Base-by-base conservation (phyloP, 805 yeast genomes). In the Cyberlindnera mississippiensis region DNA sequence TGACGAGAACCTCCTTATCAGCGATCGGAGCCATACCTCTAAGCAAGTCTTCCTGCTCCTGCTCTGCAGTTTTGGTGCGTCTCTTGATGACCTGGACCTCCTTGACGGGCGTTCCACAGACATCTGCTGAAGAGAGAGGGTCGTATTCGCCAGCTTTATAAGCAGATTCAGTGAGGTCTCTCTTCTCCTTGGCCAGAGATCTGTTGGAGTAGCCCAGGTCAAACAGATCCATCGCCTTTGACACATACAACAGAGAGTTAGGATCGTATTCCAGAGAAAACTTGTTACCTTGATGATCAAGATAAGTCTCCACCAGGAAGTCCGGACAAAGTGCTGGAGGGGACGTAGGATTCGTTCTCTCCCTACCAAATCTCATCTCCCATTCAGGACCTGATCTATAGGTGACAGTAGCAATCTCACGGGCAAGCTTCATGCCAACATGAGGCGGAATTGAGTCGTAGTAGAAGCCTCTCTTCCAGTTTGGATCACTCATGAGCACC, bases 351-450 rank as follows among this genome's bases (percentile, higher is more conserved):
- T 87, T 89, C 0, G 95, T 83, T 46, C 97, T 71, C 53, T 84
- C 87, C 42, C 95, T 77, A 4, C 96, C 96, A 61, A 90, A 90
- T 45, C 97, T 68, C 47, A 80, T 78, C 61, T 90, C 97, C 97
- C 97, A 90, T 63, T 90, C 97, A 2, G 97, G 97, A 3, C 97
- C 97, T 1, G 96, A 86, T 52, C 97, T 72, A 62, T 90, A 90
- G 0, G 96, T 88, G 41, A 90, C 86, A 0, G 97, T 90, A 26
- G 96, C 96, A 37, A 90, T 87, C 61, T 88, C 96, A 49, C 97
- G 73, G 2, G 96, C 91, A 28, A 90, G 72, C 59, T 90, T 90
- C 96, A 90, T 89, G 13, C 97, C 97, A 18, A 83, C 80, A 61
- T 90, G 96, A 1, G 97, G 97, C 7, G 96, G 96, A 2, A 89